Base-by-base conservation (phyloP, 306 rosid species). In the Cucurbita argyrosperma region DNA sequence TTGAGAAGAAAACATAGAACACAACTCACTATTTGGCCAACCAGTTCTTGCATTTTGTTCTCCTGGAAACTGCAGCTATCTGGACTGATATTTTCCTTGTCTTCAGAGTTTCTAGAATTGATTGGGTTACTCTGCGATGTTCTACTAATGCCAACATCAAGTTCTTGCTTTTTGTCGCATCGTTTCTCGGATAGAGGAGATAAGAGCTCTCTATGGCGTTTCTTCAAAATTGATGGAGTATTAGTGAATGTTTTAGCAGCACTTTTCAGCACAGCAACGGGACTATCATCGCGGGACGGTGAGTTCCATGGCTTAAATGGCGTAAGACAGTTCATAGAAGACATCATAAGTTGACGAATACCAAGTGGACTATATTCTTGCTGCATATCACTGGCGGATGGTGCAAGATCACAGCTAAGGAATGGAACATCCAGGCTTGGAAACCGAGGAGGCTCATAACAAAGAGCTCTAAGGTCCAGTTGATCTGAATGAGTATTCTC, bases 301-400 rank as follows among this genome's bases (percentile, higher is more conserved):
- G 97, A 91, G 71, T 91, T 96, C 96, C 97, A 95, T 77, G 90
- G 76, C 87, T 88, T 95, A 78, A 85, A 88, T 73, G 99, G 97
- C 73, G 97, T 87, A 35, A 87, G 91, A 79, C 91, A 87, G 85
- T 89, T 91, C 90, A 85, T 83, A 72, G 97, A 91, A 64, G 97
- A 83, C 93, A 90, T 87, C 96, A 88, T 87, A 51, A 91, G 87
- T 83, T 86, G 96, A 70, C 99, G 97, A 66, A 95, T 95, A 68
- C 99, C 99, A 3, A 95, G 88, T 10, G 99, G 99, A 80, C 99
- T 95, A 75, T 89, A 95, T 56, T 95, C 99, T 86, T 95, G 99
- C 81, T 88, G 99, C 89, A 87, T 85, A 77, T 95, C 96, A 62
- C 84, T 78, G 40, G 96, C 87, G 42, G 89, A 76, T 77, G 90